A percentile compares a stretch with the other conserved stretches of the same genome.
Evolutionary conservation across 257 asterid species (phyloP).

Genomic region (Solanum neorickii): DNA sequence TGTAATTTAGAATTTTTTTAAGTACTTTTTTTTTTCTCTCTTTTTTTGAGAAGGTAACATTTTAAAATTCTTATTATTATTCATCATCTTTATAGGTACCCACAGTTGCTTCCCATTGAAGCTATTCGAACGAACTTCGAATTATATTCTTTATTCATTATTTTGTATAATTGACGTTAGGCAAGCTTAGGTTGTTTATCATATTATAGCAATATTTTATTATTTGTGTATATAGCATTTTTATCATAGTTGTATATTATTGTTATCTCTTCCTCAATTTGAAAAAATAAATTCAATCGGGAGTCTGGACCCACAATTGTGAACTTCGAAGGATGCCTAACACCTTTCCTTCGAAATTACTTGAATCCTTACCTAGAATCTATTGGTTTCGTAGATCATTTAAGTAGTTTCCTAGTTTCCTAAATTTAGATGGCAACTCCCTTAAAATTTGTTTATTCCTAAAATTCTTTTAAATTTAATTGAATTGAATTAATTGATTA

Average conservation of each 20-base stretch:
- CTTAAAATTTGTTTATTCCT: not conserved
- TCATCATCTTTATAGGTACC: not conserved
- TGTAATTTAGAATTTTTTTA: not conserved
- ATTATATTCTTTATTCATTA: too few relatives aligned
- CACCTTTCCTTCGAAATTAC: not conserved
- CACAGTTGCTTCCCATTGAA: not conserved
- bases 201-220: too few relatives aligned
- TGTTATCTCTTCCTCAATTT: not conserved
- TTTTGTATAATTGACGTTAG: not conserved
- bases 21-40: too few relatives aligned
- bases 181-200: not conserved
- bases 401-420: too few relatives aligned
- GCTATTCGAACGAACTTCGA: not conserved
- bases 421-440: not conserved
- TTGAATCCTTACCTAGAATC: not conserved
- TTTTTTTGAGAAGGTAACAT: too few relatives aligned
- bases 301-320: not conserved
- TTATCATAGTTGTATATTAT: not conserved
- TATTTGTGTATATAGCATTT: not conserved
- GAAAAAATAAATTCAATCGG: not conserved
- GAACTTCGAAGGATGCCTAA: not conserved
- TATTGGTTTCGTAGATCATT: not conserved
- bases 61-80: too few relatives aligned
- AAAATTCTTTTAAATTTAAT: not conserved
- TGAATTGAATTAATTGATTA: not conserved